phyloP scores from a whole-genome alignment of 306 rosid genomes.

The Cyclanthera cordifolia region DNA sequence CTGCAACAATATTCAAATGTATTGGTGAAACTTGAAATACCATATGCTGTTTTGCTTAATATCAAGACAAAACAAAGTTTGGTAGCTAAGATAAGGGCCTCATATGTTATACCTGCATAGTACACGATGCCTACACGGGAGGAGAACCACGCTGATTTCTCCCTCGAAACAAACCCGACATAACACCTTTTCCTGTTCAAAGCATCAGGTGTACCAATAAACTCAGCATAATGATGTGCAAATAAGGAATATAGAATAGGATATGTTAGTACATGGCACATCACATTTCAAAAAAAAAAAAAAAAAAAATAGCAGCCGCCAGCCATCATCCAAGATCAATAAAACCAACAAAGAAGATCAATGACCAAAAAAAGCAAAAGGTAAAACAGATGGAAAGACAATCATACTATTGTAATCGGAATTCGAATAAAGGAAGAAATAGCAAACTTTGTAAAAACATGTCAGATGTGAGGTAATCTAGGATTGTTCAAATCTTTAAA shows the following conservation, averaged over 20 bases:
- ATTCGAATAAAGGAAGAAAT: neutral
- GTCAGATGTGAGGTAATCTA: neutral
- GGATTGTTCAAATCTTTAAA: too few relatives aligned
- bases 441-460: neutral
- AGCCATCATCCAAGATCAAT: neutral
- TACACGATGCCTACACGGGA: slow-evolving; percentile 84
- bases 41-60: neutral
- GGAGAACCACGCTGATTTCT: slow-evolving; percentile 76
- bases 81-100: neutral
- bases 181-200: slow-evolving; percentile 75
- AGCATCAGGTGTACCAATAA: neutral
- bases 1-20: slow-evolving; percentile 39
- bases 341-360: neutral
- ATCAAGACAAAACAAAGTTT: neutral
- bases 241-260: neutral
- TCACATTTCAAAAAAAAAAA: neutral
- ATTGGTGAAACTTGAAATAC: slow-evolving; percentile 2
- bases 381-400: neutral
- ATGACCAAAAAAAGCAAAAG: neutral
- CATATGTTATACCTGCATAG: slow-evolving; percentile 62
- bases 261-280: neutral
- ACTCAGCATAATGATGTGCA: neutral
- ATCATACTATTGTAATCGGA: neutral
- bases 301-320: too few relatives aligned
- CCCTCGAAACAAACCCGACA: slow-evolving; percentile 91